A percentile compares a stretch with the other conserved stretches of the same genome.
Conservation (phyloP, 164 flowering plant species). For the Umbellularia californica region DNA sequence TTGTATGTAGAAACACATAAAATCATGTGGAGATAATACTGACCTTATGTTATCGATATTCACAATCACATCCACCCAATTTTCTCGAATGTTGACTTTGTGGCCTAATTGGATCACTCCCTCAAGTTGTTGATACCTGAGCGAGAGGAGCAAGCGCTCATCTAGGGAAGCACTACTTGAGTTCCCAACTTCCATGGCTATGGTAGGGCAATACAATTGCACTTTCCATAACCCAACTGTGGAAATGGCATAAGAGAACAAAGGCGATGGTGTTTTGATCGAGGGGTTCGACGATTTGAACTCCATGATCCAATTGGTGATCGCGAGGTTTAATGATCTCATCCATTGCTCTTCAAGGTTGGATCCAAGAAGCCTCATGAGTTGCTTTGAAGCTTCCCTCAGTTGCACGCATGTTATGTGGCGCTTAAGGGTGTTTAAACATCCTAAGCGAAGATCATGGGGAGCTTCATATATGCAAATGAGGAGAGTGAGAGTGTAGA, state of each 20-base stretch:
- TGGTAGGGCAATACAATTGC: conserved; percentile 76
- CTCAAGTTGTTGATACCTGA: conserved; percentile 74
- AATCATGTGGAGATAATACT: not conserved
- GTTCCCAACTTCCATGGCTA: conserved; percentile 63
- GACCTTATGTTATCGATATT: conserved; percentile 82
- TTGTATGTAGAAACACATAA: not conserved
- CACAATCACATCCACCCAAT: conserved; percentile 58
- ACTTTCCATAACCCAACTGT: conserved; percentile 78
- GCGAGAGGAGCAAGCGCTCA: conserved; percentile 58
- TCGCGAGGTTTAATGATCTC: conserved; percentile 73
- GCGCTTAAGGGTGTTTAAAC: conserved; percentile 40
- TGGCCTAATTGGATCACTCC: conserved; percentile 77
- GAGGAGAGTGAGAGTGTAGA: conserved; percentile 52
- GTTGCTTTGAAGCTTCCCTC: conserved; percentile 48
- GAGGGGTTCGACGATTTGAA: conserved; percentile 20
- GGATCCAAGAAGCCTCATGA: conserved; percentile 70
- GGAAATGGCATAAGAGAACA: conserved; percentile 67
- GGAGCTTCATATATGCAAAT: conserved; percentile 88
- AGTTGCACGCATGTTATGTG: conserved; percentile 34
- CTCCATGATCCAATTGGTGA: conserved; percentile 74
- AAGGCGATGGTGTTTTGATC: conserved; percentile 45
- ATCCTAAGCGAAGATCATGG: conserved; percentile 41
- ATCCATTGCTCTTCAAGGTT: conserved; percentile 86
- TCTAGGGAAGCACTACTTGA: conserved; percentile 35
- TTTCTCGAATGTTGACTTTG: conserved; percentile 40